Percentiles rank a stretch among this genome's conserved stretches.
Conservation (phyloP, 1,139 yeast species). For the Meyerozyma carpophila region DNA sequence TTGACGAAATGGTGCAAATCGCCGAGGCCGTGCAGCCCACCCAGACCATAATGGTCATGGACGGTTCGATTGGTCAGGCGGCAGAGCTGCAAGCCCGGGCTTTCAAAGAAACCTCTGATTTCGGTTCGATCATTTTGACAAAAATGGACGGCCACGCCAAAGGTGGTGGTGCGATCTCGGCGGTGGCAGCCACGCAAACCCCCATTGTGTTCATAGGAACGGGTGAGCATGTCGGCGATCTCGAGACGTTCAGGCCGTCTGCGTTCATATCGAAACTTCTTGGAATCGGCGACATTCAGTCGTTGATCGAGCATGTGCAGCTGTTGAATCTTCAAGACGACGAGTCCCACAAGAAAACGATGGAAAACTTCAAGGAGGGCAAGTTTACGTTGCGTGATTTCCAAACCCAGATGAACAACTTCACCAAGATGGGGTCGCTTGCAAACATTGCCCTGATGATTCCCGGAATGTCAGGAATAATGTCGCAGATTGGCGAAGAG, state of each 20-base stretch:
- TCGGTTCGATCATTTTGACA: conserved; percentile 92
- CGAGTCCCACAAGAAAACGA: conserved; percentile 72
- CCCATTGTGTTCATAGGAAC: conserved; percentile 98
- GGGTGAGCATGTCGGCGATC: conserved; percentile 93
- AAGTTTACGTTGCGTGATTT: conserved; percentile 88
- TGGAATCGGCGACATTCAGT: conserved; percentile 95
- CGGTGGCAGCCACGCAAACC: conserved; percentile 94
- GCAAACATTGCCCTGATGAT: conserved; percentile 93
- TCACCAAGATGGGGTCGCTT: conserved; percentile 94
- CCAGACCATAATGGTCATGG: conserved; percentile 96
- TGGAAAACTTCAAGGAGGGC: conserved; percentile 92
- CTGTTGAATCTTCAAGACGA: conserved; percentile 73
- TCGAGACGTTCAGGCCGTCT: conserved; percentile 87
- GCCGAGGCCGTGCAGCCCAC: conserved; percentile 81
- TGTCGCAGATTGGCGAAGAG: conserved; percentile 86
- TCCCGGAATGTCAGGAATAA: conserved; percentile 84
- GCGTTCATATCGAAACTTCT: conserved; percentile 83
- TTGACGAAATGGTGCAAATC: conserved; percentile 92
- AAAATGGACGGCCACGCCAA: conserved; percentile 99
- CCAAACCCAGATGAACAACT: conserved; percentile 92
- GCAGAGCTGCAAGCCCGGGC: conserved; percentile 95
- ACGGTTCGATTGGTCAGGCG: conserved; percentile 97
- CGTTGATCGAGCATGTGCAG: conserved; percentile 90
- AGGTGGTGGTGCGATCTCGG: conserved; percentile 99
- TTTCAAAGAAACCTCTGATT: conserved; percentile 86